Percentiles rank a stretch among this genome's conserved stretches.
These are phyloP conservation scores for Jaapia argillacea DNA, from an alignment of 768 basidiomycete species.

Conservation along the genomic window DNA sequence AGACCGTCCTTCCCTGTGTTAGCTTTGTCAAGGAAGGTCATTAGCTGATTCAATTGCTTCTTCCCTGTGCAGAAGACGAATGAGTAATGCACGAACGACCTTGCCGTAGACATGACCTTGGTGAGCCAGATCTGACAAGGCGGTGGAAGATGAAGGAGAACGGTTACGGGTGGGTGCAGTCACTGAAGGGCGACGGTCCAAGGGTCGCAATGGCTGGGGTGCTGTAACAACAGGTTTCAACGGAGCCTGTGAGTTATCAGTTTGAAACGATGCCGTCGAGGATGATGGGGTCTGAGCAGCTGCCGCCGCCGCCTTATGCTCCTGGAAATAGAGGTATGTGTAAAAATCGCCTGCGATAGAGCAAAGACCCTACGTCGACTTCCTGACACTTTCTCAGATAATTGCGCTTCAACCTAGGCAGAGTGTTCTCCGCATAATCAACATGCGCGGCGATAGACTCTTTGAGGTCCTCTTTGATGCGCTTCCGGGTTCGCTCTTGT, in stretches of 20 bases:
- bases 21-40: constrained; percentile 77
- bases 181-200: constrained; percentile 66
- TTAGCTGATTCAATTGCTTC: constrained; percentile 77
- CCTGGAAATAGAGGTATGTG: constrained; percentile 28
- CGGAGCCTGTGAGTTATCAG: not conserved
- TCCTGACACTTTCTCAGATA: constrained; percentile 84
- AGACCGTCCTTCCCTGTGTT: constrained; percentile 50
- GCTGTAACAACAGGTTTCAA: constrained; percentile 50
- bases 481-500: constrained; percentile 85
- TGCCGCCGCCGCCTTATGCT: constrained; percentile 50
- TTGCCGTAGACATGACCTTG: constrained; percentile 41
- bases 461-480: constrained; percentile 87
- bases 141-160: constrained; percentile 72
- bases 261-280: not conserved
- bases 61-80: constrained; percentile 65
- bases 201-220: constrained; percentile 65
- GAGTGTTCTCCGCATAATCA: constrained; percentile 70
- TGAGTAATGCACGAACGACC: constrained; percentile 1
- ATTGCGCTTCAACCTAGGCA: constrained; percentile 70
- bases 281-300: constrained; percentile 15
- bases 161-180: constrained; percentile 51
- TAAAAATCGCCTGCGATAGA: not conserved
- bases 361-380: constrained; percentile 49
- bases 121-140: constrained; percentile 81
- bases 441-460: constrained; percentile 65